These are phyloP conservation scores for Thalassiosira allenii DNA, from an alignment of 352 stramenopile genomes.

Conservation along the genomic window DNA sequence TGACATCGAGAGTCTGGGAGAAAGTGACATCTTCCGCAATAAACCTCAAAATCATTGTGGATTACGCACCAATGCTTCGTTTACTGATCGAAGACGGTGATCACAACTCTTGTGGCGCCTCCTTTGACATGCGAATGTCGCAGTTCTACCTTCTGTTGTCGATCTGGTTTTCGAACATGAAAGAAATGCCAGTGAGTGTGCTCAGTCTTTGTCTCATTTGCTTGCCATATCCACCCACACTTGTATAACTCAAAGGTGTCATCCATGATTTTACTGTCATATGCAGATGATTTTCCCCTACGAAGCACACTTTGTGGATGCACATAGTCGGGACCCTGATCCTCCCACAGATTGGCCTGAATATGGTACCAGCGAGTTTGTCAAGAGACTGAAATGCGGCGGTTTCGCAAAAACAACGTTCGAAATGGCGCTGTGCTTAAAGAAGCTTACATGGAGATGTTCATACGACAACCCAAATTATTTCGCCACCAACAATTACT, in stretches of 20 bases:
- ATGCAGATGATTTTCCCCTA: slow-evolving; percentile 82
- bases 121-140: slow-evolving; percentile 77
- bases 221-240: too few species aligned
- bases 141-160: slow-evolving; percentile 84
- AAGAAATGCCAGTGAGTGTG: too few species aligned
- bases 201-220: too few species aligned
- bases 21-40: slow-evolving; percentile 70
- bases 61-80: slow-evolving; percentile 71
- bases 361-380: slow-evolving; percentile 71
- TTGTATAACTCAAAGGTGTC: too few species aligned
- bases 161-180: slow-evolving; percentile 85
- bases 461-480: slow-evolving; percentile 58
- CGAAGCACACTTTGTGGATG: slow-evolving; percentile 54
- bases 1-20: slow-evolving; percentile 67
- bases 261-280: slow-evolving; percentile 1
- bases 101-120: slow-evolving; percentile 32
- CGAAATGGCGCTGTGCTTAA: slow-evolving; percentile 66
- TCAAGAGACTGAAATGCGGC: slow-evolving; percentile 47
- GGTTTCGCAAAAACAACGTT: slow-evolving; percentile 27
- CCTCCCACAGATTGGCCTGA: slow-evolving; percentile 78
- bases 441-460: slow-evolving; percentile 57
- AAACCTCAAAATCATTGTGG: slow-evolving; percentile 66
- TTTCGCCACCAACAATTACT: too few species aligned
- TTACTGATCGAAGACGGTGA: slow-evolving; percentile 71
- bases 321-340: slow-evolving; percentile 43